phyloP scores from a whole-genome alignment of 2,329 filamentous ascomycete genomes.

The Aspergillus versicolor region DNA sequence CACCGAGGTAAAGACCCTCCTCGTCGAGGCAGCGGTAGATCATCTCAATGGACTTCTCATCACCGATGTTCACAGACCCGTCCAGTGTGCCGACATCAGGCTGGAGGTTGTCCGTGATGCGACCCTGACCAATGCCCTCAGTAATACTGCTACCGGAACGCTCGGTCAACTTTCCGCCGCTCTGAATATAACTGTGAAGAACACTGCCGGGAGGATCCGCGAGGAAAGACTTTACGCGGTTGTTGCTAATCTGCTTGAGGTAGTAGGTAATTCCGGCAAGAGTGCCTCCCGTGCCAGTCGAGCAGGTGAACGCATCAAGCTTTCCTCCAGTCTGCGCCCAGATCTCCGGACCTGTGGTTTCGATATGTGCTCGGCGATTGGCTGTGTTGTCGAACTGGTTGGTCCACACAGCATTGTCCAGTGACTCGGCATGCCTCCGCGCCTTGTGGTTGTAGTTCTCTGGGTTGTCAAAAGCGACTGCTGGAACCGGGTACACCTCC shows the following conservation, averaged over 20 bases:
- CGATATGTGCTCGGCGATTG: slow-evolving; percentile 89
- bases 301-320: slow-evolving; percentile 91
- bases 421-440: slow-evolving; percentile 76
- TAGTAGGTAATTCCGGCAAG: slow-evolving; percentile 85
- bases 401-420: slow-evolving; percentile 94
- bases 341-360: slow-evolving; percentile 96
- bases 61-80: slow-evolving; percentile 77
- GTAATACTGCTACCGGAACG: slow-evolving; percentile 86
- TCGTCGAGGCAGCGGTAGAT: slow-evolving; percentile 95
- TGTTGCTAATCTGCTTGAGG: slow-evolving; percentile 77
- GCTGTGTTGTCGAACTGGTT: slow-evolving; percentile 98
- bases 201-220: slow-evolving; percentile 94
- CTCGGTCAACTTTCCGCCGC: slow-evolving; percentile 79
- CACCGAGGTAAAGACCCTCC: slow-evolving; percentile 92
- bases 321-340: slow-evolving; percentile 87
- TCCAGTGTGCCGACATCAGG: slow-evolving; percentile 83
- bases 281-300: slow-evolving; percentile 89
- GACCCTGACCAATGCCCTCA: slow-evolving; percentile 94
- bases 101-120: slow-evolving; percentile 90
- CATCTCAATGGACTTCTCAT: slow-evolving; percentile 97
- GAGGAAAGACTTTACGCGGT: slow-evolving; percentile 80
- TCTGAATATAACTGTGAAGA: slow-evolving; percentile 85
- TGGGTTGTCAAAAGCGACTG: slow-evolving; percentile 91
- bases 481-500: slow-evolving; percentile 93
- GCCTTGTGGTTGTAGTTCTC: slow-evolving; percentile 99